Percentiles rank a stretch among this genome's conserved stretches.
phyloP scores from a whole-genome alignment of 2,329 filamentous ascomycete species.

The Hirsutella rhossiliensis region DNA sequence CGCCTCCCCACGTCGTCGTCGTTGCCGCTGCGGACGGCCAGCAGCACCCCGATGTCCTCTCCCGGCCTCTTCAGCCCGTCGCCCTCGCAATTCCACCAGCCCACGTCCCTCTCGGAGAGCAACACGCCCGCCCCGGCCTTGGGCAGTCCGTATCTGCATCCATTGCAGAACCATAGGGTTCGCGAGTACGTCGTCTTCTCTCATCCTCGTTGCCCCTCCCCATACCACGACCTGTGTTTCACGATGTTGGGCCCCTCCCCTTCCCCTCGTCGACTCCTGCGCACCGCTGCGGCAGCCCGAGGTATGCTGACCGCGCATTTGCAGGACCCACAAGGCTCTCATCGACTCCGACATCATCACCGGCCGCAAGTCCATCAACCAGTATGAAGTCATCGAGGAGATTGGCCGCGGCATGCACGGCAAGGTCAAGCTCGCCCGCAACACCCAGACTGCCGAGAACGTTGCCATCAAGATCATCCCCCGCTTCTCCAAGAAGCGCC shows the following conservation, averaged over 20 bases:
- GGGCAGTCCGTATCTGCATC: conserved; percentile 54
- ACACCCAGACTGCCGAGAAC: conserved; percentile 60
- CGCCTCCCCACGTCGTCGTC: conserved; percentile 19
- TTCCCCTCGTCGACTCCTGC: background rate
- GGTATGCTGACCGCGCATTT: background rate
- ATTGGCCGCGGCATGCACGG: conserved; percentile 92
- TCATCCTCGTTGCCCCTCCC: conserved; percentile 1
- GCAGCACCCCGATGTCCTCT: conserved; percentile 47
- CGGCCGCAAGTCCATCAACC: conserved; percentile 91
- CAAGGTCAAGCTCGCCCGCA: conserved; percentile 90
- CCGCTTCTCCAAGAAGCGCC: conserved; percentile 83
- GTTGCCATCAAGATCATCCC: conserved; percentile 99
- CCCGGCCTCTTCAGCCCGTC: conserved; percentile 49
- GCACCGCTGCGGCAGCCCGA: no score
- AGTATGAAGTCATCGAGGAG: conserved; percentile 95
- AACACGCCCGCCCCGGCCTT: conserved; percentile 36
- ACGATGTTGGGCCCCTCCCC: background rate
- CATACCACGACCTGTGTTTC: background rate
- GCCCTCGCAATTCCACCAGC: conserved; percentile 25
- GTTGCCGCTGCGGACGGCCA: conserved; percentile 34
- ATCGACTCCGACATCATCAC: conserved; percentile 83
- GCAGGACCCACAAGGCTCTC: conserved; percentile 75
- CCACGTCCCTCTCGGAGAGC: conserved; percentile 37
- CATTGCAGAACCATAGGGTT: conserved; percentile 59
- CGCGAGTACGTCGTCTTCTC: conserved; percentile 50